Percentiles rank a stretch among this genome's conserved stretches.
These are phyloP conservation scores for Rhodocollybia butyracea DNA, from an alignment of 768 basidiomycete genomes.

Conservation along the genomic window DNA sequence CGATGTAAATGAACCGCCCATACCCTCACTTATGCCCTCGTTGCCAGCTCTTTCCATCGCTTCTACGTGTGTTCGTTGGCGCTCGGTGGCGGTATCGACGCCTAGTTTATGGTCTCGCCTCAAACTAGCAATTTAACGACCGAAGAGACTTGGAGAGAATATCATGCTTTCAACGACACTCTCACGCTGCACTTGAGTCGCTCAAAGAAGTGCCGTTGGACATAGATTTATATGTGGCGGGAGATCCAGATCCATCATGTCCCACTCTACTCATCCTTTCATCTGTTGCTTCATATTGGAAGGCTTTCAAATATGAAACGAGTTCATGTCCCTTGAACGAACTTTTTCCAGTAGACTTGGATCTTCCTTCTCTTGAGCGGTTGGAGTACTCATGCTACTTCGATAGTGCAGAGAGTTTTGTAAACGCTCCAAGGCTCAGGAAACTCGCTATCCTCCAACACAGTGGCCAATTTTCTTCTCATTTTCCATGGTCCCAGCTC, in stretches of 20 bases:
- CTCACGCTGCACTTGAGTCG: neutral
- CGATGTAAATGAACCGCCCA: neutral
- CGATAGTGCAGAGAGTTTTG: neutral
- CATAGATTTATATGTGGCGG: too few relatives aligned
- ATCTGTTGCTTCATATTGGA: too few relatives aligned
- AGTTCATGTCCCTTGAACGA: neutral
- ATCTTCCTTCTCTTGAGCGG: neutral
- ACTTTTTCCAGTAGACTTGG: neutral
- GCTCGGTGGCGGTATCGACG: neutral
- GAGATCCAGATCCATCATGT: too few relatives aligned
- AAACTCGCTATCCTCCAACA: neutral
- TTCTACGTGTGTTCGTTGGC: neutral
- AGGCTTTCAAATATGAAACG: too few relatives aligned
- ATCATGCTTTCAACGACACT: neutral
- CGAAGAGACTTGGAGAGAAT: neutral
- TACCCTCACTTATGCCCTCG: neutral
- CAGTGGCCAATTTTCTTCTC: neutral
- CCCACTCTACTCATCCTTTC: too few relatives aligned
- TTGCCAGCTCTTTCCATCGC: neutral
- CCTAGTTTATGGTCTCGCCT: neutral
- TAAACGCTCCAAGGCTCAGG: neutral
- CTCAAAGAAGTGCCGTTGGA: too few relatives aligned
- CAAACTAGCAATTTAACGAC: neutral
- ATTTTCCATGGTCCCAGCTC: too few relatives aligned
- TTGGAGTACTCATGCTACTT: neutral